Evolutionary conservation across 352 stramenopile genomes (phyloP), one percentile per base, ranked within the genome.

Genomic region (Pythium oligandrum): DNA sequence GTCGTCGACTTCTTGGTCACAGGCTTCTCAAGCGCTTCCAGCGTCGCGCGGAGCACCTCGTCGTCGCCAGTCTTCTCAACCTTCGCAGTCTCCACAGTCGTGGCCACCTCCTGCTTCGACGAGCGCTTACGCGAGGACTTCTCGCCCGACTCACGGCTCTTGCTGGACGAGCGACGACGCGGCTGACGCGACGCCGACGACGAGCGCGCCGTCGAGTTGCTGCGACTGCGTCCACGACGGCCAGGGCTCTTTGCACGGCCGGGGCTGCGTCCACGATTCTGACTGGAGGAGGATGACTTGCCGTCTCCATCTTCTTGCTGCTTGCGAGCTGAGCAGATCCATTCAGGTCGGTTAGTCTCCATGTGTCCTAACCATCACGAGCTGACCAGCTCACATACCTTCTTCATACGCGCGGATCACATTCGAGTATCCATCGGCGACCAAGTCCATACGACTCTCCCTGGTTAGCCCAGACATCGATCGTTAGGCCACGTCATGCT

Each of bases 381-480:
- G 1, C 2, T 40, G 7, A 35, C 40, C 30, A 17, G 26, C 5
- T 6, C 33, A 75, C 68, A 45, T 56, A 88, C 75, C 57, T 40
- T 83, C 71, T 66, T 92, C 81, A 50, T 79, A 93, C 37, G 64
- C 60, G 49, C 81, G 86, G 52, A 93, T 86, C 55, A 87, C 63
- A 3, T 71, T 52, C 46, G 66, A 82, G 65, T 90, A 88, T 26
- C 81, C 81, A 59, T 93, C 83, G 2, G 78, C 75, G 48, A 86
- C 71, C 33, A 93, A 71, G 49, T 93, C 83, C 40, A 93, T 73
- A 45, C 83, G 83, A 49, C 77, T 93, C 63, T 93, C 83, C 83
- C 83, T 93, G 53, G 30, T 44, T 1, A 47, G 11, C n/a, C 2
- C 37, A 40, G 6, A 45, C 37, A 51, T 9, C 17, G 10, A 48